Evolutionary conservation across 371 early-diverging fungal species (phyloP).

Genomic region (Mortierella sp.): DNA sequence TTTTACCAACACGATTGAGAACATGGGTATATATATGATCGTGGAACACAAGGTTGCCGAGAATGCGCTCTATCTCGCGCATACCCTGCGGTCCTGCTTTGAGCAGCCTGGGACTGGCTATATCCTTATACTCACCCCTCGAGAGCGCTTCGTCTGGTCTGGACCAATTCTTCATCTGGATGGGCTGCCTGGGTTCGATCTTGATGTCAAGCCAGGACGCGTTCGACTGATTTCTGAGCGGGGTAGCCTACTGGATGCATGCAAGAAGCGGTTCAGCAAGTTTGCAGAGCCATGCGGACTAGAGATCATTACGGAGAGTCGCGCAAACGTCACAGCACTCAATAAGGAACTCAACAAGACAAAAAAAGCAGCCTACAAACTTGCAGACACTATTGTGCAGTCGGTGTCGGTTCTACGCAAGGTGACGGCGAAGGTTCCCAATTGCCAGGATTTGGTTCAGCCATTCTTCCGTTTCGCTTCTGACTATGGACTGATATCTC

Average conservation of each 20-base stretch:
- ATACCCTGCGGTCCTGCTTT: slow-evolving; percentile 48
- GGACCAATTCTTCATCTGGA: slow-evolving; percentile 65
- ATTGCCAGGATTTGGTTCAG: slow-evolving; percentile 82
- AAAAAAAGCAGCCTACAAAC: slow-evolving; percentile 71
- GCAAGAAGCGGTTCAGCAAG: slow-evolving; percentile 65
- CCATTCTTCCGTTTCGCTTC: slow-evolving; percentile 88
- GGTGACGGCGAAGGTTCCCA: slow-evolving; percentile 62
- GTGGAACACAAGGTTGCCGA: slow-evolving; percentile 58
- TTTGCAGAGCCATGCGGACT: slow-evolving; percentile 64
- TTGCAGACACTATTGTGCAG: slow-evolving; percentile 69
- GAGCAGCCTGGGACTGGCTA: slow-evolving; percentile 60
- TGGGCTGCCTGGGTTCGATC: slow-evolving; percentile 55
- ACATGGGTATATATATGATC: slow-evolving; percentile 72
- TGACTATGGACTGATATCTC: slow-evolving; percentile 78
- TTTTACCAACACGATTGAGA: slow-evolving; percentile 75
- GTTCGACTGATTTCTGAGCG: slow-evolving; percentile 78
- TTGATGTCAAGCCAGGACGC: slow-evolving; percentile 73
- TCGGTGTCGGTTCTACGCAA: slow-evolving; percentile 70
- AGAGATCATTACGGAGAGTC: slow-evolving; percentile 66
- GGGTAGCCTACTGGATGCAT: slow-evolving; percentile 60
- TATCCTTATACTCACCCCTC: slow-evolving; percentile 67
- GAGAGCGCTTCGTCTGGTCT: slow-evolving; percentile 72
- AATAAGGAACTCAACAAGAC: slow-evolving; percentile 73
- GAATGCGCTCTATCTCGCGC: slow-evolving; percentile 36
- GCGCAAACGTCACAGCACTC: slow-evolving; percentile 70